A percentile compares a stretch with the other conserved stretches of the same genome.
Evolutionary conservation across 306 rosid genomes (phyloP).

Genomic region (Ochetophila trinervis): DNA sequence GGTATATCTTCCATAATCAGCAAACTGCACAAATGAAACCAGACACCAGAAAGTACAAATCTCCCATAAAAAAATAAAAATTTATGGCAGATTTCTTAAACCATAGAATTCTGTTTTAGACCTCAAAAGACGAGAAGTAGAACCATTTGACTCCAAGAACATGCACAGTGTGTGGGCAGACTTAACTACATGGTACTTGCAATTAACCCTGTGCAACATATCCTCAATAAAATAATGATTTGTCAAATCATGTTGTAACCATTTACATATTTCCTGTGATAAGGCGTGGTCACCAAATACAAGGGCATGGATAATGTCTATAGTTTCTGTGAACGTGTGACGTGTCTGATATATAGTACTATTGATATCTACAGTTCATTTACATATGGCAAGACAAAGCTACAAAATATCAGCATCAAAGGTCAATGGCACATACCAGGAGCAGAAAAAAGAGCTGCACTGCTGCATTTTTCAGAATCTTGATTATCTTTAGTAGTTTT

Average conservation of each 20-base stretch:
- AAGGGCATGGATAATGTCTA: neutral
- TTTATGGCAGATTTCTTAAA: too few relatives aligned
- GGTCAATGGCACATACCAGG: constrained; percentile 42
- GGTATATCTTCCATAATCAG: too few relatives aligned
- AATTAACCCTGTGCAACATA: neutral
- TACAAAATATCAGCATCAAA: constrained; percentile 9
- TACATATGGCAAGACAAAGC: constrained; percentile 12
- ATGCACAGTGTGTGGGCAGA: too few relatives aligned
- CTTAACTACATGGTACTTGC: too few relatives aligned
- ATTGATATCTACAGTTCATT: constrained; percentile 8
- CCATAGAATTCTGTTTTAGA: too few relatives aligned
- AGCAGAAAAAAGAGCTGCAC: constrained; percentile 31
- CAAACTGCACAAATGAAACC: too few relatives aligned
- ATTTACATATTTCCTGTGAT: neutral
- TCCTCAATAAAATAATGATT: neutral
- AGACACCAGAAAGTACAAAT: too few relatives aligned
- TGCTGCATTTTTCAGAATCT: constrained; percentile 53
- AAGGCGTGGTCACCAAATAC: neutral
- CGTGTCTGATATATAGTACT: too few relatives aligned
- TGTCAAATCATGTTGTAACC: neutral
- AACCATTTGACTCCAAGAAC: too few relatives aligned
- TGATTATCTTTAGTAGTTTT: constrained; percentile 56
- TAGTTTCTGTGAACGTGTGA: neutral
- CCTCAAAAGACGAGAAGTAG: too few relatives aligned
- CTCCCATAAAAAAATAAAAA: too few relatives aligned